Evolutionary conservation across 1,139 yeast species (phyloP).

Genomic region (Pneumocystis wakefieldiae): DNA sequence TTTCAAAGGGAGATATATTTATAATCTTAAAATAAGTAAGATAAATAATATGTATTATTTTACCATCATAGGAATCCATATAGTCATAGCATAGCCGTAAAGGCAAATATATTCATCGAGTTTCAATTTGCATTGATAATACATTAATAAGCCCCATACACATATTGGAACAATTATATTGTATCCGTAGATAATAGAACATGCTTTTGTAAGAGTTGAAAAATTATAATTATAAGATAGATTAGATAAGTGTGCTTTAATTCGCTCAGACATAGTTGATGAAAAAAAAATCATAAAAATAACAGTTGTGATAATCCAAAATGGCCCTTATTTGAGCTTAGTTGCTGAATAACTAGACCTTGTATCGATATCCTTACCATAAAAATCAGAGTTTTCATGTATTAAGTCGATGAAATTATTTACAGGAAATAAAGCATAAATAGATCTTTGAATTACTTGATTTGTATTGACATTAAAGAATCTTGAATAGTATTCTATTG

Average conservation of each 20-base stretch:
- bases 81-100: constrained; percentile 63
- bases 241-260: constrained; percentile 30
- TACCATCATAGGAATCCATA: constrained; percentile 63
- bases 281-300: constrained; percentile 60
- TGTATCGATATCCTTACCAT: neutral
- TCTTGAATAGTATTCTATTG: constrained; percentile 15
- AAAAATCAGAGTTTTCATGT: constrained; percentile 39
- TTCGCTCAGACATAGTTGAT: constrained; percentile 45
- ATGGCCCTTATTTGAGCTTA: constrained; percentile 39
- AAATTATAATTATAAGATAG: constrained; percentile 43
- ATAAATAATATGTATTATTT: neutral
- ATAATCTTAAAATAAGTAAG: constrained; percentile 17
- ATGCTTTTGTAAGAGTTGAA: constrained; percentile 48
- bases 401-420: constrained; percentile 29
- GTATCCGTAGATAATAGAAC: constrained; percentile 57
- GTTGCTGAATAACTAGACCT: neutral
- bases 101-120: constrained; percentile 38
- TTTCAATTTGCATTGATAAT: constrained; percentile 24
- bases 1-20: constrained; percentile 28
- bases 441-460: constrained; percentile 32
- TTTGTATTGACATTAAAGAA: constrained; percentile 15
- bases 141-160: constrained; percentile 36
- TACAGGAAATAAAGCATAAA: constrained; percentile 27
- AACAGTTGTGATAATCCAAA: constrained; percentile 74
- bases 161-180: constrained; percentile 46